A percentile compares a stretch with the other conserved stretches of the same genome.
Evolutionary conservation across 2,329 filamentous ascomycete species (phyloP).

Genomic region (Neopestalotiopsis rosae): DNA sequence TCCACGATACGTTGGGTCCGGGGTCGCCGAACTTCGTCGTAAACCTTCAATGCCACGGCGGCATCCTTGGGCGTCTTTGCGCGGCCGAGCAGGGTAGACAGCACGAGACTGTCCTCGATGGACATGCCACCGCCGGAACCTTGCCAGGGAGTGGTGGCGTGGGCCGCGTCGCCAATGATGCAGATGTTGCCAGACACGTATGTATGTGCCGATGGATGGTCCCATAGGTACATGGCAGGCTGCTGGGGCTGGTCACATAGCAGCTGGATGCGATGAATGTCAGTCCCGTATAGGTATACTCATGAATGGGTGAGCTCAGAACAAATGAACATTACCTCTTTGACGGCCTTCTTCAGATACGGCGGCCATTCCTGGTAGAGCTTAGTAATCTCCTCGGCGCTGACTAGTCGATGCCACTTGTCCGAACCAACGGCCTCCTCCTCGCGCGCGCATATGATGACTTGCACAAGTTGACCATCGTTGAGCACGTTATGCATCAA

Average conservation of each 20-base stretch:
- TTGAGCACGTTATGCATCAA: conserved; percentile 27
- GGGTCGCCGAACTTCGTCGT: neutral
- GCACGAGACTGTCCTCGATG: conserved; percentile 12
- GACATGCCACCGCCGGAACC: conserved; percentile 15
- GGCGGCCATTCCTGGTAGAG: conserved; percentile 28
- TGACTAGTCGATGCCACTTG: conserved; percentile 25
- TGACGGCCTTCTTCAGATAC: conserved; percentile 26
- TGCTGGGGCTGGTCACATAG: conserved; percentile 28
- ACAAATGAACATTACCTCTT: conserved; percentile 25
- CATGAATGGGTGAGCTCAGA: too few relatives aligned
- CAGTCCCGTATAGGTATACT: too few relatives aligned
- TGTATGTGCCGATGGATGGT: conserved; percentile 22
- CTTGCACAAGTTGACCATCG: conserved; percentile 27
- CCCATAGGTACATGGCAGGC: conserved; percentile 29
- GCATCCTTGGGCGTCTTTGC: conserved; percentile 22
- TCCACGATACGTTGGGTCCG: conserved; percentile 9
- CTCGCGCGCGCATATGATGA: conserved; percentile 25
- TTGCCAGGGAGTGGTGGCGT: conserved; percentile 11
- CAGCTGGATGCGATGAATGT: conserved; percentile 17
- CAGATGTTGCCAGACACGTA: neutral
- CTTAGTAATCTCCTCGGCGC: conserved; percentile 25
- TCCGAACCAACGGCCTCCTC: conserved; percentile 19
- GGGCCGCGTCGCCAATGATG: conserved; percentile 11
- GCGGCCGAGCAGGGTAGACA: conserved; percentile 25
- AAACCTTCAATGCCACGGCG: conserved; percentile 10